Evolutionary conservation across 2,329 filamentous ascomycete species (phyloP), one percentile per base, ranked within the genome.

Genomic region (Aspergillus caelatus): DNA sequence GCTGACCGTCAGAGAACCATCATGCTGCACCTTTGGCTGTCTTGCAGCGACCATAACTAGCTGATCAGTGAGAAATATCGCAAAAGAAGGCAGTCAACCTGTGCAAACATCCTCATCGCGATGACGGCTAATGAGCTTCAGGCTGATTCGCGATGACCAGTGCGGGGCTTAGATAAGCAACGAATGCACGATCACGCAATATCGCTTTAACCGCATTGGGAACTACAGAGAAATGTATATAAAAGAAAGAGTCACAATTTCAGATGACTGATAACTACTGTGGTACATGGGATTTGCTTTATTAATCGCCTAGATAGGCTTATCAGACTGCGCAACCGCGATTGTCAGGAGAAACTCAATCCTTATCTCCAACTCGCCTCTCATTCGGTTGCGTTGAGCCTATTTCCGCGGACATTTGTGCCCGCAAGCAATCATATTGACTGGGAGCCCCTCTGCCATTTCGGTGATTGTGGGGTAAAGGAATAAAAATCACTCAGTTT

Each of bases 181-280:
- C 39, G 32, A 16, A 26, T 23, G 34, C 53, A 66, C 61, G 61
- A 75, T 72, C 72, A 74, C 73, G 73, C 72, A 70, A 73, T 73
- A 70, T 67, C 61, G 66, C 63, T 57, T 69, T 75, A 74, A 70
- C 73, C 68, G 61, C 67, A 65, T 74, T 65, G 64, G 70, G 71
- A 32, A 21, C 55, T 48, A 46, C 50, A 32, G 61, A 67, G 60
- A 62, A 65, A 68, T 70, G 68, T 72, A 71, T 68, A 71, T 68
- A 72, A 67, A 59, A 36, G 54, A 52, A 57, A 58, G 54, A 62
- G 58, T 54, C 58, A 59, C 46, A 54, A 28, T 60, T 54, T 52
- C 34, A 41, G 23, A 23, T 50, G 36, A 28, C 34, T 19, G 23
- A 28, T 12, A 36, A 48, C 16, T 46, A 34, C 36, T 46, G 28